phyloP scores from a whole-genome alignment of 2,329 filamentous ascomycete species.

The Talaromyces sp. region DNA sequence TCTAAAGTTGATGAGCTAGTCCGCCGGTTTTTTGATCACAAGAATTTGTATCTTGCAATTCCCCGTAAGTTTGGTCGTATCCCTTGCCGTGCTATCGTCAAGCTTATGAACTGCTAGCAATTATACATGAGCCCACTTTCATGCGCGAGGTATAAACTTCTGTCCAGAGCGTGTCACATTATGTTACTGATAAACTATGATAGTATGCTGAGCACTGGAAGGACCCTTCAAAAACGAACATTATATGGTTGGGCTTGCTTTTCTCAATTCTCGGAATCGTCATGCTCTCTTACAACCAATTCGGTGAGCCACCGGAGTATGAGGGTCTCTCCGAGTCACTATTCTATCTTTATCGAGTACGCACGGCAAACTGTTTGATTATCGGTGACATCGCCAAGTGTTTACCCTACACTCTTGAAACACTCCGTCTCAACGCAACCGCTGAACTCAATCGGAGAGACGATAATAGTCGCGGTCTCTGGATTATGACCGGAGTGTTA shows the following conservation, averaged over 20 bases:
- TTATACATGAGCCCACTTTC: constrained; percentile 11
- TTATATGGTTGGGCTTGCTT: constrained; percentile 59
- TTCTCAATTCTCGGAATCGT: constrained; percentile 61
- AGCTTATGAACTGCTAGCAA: constrained; percentile 5
- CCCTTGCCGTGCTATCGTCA: neutral
- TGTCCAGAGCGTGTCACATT: neutral
- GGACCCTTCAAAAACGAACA: constrained; percentile 51
- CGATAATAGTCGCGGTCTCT: constrained; percentile 56
- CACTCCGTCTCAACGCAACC: constrained; percentile 57
- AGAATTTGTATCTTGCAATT: neutral
- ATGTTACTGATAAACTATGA: neutral
- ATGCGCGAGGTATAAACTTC: constrained; percentile 5
- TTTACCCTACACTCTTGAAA: constrained; percentile 56
- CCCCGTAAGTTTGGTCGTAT: neutral
- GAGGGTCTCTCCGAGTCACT: constrained; percentile 50
- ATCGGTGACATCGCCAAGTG: constrained; percentile 59
- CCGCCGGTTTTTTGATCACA: constrained; percentile 4
- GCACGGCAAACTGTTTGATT: constrained; percentile 59
- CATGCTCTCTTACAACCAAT: constrained; percentile 56
- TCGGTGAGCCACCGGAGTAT: constrained; percentile 60
- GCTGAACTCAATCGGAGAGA: constrained; percentile 55
- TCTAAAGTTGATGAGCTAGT: constrained; percentile 33
- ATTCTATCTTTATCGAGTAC: constrained; percentile 43
- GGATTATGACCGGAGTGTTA: constrained; percentile 56
- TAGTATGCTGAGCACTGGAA: constrained; percentile 60